Evolutionary conservation across 768 basidiomycete genomes (phyloP).

Genomic region (Fibroporia radiculosa): DNA sequence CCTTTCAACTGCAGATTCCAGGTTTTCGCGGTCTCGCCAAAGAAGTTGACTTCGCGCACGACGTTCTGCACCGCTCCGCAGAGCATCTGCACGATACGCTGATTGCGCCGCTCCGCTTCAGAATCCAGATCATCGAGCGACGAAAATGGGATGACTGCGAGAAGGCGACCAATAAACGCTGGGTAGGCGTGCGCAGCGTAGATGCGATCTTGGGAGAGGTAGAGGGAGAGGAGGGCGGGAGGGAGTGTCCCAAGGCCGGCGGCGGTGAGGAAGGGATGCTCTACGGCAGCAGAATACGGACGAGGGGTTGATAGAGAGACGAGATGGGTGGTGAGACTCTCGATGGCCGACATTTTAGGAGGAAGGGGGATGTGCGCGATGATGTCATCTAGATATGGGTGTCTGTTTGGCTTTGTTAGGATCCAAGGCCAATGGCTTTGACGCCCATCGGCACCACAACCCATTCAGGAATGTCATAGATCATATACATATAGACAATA

Average conservation of each 20-base stretch:
- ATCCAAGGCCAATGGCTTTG: background rate
- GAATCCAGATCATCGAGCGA: conserved; percentile 25
- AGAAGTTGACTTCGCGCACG: conserved; percentile 52
- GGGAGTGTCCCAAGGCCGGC: conserved; percentile 48
- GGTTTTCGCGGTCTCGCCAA: conserved; percentile 39
- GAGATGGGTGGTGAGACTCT: conserved; percentile 27
- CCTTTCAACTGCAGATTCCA: conserved; percentile 38
- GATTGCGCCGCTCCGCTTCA: conserved; percentile 28
- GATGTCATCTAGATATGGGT: background rate
- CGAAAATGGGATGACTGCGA: conserved; percentile 50
- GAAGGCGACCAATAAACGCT: conserved; percentile 58
- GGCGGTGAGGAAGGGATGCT: conserved; percentile 51
- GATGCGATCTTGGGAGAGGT: conserved; percentile 66
- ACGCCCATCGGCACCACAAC: no score
- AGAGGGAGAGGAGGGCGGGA: conserved; percentile 42
- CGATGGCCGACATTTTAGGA: background rate
- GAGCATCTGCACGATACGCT: conserved; percentile 39
- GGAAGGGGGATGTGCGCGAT: background rate
- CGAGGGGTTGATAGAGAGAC: conserved; percentile 25
- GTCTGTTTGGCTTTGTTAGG: background rate
- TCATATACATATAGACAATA: no score
- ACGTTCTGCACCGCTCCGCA: conserved; percentile 50
- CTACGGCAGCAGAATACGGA: conserved; percentile 40
- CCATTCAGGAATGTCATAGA: no score
- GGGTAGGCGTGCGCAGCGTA: conserved; percentile 74